These are phyloP conservation scores for Chaetomiaceae sp. DNA, from an alignment of 2,329 filamentous ascomycete genomes.

Conservation along the genomic window DNA sequence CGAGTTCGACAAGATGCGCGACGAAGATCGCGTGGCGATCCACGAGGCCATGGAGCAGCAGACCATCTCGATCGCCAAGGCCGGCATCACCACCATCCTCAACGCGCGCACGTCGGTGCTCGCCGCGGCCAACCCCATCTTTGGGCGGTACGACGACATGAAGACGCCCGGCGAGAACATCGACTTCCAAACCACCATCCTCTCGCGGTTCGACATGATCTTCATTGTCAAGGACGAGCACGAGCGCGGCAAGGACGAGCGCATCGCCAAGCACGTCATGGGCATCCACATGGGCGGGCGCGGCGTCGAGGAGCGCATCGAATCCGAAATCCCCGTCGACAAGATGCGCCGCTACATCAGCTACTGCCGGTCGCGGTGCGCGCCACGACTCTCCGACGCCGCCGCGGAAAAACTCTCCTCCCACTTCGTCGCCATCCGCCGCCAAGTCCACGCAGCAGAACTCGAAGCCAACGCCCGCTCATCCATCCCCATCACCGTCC, in stretches of 20 bases:
- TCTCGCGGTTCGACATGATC: slow-evolving; percentile 99
- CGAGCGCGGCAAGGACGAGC: slow-evolving; percentile 81
- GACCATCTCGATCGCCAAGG: slow-evolving; percentile 98
- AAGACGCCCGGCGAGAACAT: slow-evolving; percentile 98
- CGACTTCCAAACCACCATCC: slow-evolving; percentile 96
- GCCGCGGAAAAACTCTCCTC: slow-evolving; percentile 94
- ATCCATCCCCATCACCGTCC: slow-evolving; percentile 94
- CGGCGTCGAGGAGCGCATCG: slow-evolving; percentile 72
- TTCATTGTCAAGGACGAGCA: slow-evolving; percentile 98
- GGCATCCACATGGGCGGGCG: slow-evolving; percentile 91
- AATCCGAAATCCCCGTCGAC: slow-evolving; percentile 87
- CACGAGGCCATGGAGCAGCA: slow-evolving; percentile 99
- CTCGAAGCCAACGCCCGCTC: slow-evolving; percentile 84
- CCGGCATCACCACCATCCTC: slow-evolving; percentile 95
- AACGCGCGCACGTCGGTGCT: slow-evolving; percentile 94
- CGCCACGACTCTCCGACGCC: slow-evolving; percentile 81
- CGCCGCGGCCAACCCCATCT: slow-evolving; percentile 94
- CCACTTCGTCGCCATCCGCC: slow-evolving; percentile 93
- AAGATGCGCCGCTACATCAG: slow-evolving; percentile 97
- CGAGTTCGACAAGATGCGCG: slow-evolving; percentile 99
- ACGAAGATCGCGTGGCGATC: slow-evolving; percentile 95
- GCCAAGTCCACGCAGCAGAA: slow-evolving; percentile 88
- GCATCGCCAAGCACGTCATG: slow-evolving; percentile 95
- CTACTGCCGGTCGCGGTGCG: slow-evolving; percentile 95
- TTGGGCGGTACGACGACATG: slow-evolving; percentile 95